phyloP scores from a whole-genome alignment of 176 grass and related monocot species.

The Lolium multiflorum region DNA sequence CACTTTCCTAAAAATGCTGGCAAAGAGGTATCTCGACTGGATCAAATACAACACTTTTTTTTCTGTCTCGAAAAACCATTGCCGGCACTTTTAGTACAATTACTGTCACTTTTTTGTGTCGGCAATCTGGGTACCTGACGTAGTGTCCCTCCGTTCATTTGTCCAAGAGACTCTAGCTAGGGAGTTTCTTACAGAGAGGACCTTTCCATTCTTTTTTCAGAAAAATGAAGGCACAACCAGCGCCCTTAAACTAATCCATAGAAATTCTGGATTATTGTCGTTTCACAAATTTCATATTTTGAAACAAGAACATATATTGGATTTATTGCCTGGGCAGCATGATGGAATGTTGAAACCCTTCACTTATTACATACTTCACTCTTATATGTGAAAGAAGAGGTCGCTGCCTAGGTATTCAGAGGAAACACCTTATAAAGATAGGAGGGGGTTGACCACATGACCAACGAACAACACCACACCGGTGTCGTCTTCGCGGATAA shows the following conservation, averaged over 20 bases:
- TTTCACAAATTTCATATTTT: not conserved
- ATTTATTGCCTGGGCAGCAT: not conserved
- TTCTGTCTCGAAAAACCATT: too few relatives aligned
- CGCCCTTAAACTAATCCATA: not conserved
- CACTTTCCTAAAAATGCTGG: too few relatives aligned
- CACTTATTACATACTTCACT: not conserved
- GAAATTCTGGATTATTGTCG: not conserved
- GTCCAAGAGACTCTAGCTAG: too few relatives aligned
- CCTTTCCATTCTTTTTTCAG: too few relatives aligned
- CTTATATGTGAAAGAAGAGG: not conserved
- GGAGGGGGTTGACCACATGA: slow-evolving; percentile 5
- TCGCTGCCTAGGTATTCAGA: not conserved
- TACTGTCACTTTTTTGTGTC: too few relatives aligned
- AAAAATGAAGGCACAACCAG: too few relatives aligned
- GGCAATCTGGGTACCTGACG: too few relatives aligned
- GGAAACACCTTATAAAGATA: not conserved
- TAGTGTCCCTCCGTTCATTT: too few relatives aligned
- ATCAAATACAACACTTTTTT: too few relatives aligned
- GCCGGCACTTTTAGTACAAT: too few relatives aligned
- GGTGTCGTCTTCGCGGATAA: not conserved
- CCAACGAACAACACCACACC: not conserved
- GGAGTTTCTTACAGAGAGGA: too few relatives aligned
- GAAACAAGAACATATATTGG: not conserved
- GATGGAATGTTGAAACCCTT: not conserved
- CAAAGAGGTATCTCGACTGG: too few relatives aligned